phyloP scores from a whole-genome alignment of 768 basidiomycete species.

The Pulveroboletus sp. region DNA sequence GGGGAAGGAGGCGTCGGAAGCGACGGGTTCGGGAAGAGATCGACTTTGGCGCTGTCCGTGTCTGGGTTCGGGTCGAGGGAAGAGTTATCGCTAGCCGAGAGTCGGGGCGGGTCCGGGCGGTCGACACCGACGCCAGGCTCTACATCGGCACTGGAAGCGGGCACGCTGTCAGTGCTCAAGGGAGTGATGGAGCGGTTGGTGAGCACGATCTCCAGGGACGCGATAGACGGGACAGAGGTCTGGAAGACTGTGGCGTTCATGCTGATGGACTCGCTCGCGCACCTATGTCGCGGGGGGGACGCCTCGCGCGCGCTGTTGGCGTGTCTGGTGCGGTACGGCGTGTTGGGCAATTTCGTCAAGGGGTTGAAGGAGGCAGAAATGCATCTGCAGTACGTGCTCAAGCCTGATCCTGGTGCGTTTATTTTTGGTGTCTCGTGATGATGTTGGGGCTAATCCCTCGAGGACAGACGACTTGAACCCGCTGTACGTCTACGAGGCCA shows the following conservation, averaged over 20 bases:
- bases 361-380: constrained; percentile 81
- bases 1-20: constrained; percentile 9
- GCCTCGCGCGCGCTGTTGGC: constrained; percentile 61
- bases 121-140: constrained; percentile 13
- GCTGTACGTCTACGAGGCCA: constrained; percentile 91
- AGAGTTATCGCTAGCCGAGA: constrained; percentile 37
- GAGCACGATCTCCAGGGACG: constrained; percentile 76
- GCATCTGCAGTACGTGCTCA: constrained; percentile 69
- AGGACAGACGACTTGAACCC: constrained; percentile 79
- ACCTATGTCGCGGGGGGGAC: constrained; percentile 65
- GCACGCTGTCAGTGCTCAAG: constrained; percentile 66
- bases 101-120: constrained; percentile 29
- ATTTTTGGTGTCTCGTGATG: not conserved
- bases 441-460: not conserved
- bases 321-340: constrained; percentile 67
- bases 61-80: constrained; percentile 39
- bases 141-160: constrained; percentile 47
- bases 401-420: constrained; percentile 81
- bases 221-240: constrained; percentile 90
- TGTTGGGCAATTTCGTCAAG: constrained; percentile 74
- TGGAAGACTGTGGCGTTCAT: constrained; percentile 97
- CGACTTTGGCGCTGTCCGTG: constrained; percentile 26
- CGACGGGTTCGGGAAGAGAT: constrained; percentile 24
- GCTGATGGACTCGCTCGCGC: constrained; percentile 75
- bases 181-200: constrained; percentile 68